These are phyloP conservation scores for Sugiyamaella neomexicana DNA, from an alignment of 1,139 yeast species.

Conservation along the genomic window DNA sequence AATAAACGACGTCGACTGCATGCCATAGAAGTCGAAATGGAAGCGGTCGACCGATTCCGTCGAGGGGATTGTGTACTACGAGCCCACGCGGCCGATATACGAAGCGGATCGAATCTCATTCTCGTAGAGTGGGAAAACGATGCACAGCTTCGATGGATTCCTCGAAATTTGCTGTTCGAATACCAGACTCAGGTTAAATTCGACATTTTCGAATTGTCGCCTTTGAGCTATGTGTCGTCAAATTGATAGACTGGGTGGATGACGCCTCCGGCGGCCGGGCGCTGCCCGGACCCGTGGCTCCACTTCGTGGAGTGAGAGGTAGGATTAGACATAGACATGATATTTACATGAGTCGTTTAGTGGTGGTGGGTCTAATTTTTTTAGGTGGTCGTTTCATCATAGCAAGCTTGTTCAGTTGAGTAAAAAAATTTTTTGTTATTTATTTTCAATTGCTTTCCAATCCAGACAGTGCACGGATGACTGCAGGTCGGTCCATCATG, in stretches of 20 bases:
- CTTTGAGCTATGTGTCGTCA: background rate
- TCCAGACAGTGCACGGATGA: conserved; percentile 39
- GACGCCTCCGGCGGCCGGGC: background rate
- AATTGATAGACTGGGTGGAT: background rate
- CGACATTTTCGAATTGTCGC: conserved; percentile 7
- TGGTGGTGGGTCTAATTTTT: background rate
- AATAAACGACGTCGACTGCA: background rate
- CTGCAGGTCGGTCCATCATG: conserved; percentile 42
- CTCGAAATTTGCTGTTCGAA: conserved; percentile 1
- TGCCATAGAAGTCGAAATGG: background rate
- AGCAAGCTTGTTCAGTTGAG: background rate
- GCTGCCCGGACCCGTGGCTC: background rate
- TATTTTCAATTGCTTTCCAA: conserved; percentile 29
- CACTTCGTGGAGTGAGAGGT: background rate
- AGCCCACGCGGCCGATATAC: conserved; percentile 11
- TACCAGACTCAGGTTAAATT: conserved; percentile 9
- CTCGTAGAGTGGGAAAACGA: conserved; percentile 13
- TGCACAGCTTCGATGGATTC: conserved; percentile 9
- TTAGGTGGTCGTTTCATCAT: conserved; percentile 13
- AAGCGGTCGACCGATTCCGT: conserved; percentile 2
- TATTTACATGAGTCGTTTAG: conserved; percentile 13
- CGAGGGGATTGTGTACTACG: background rate
- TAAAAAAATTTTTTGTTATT: conserved; percentile 3
- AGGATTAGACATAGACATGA: conserved; percentile 10
- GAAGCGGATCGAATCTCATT: conserved; percentile 4